Evolutionary conservation across 1,139 yeast genomes (phyloP), one percentile per base, ranked within the genome.

Genomic region (Pichia terricola): DNA sequence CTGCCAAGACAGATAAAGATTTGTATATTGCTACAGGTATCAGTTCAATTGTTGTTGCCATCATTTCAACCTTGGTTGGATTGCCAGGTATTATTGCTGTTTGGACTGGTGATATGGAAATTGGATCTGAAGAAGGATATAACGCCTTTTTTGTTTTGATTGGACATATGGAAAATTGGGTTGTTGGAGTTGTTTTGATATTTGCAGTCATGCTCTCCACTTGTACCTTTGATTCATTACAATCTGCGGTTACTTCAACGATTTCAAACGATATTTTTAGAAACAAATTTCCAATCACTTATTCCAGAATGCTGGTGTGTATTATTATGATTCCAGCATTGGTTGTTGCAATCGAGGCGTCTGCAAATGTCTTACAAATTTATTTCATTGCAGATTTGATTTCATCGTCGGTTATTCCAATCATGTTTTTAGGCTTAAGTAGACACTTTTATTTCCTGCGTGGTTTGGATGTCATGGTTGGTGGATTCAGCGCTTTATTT

Each of bases 321-420:
- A 42, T 84, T 4, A 75, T 86, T 45, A 85, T 88, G 77, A 76
- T 83, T 28, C 97, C 96, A 10, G 79, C 83, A 34, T 77, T 88
- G 43, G 88, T 86, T 28, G 84, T 88, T 50, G 95, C 96, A 1
- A 66, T 85, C 37, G 75, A 80, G 57, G 81, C 78, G 33, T 95
- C 95, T 3, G 76, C 87, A 46, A 81, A 85, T 59, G 83, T 89
- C 46, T 70, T 89, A 54, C 89, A 84, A 61, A 85, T 89, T 56
- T 89, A 83, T 63, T 73, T 89, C 60, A 88, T 89, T 67, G 94
- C 95, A 4, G 97, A 89, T 64, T 70, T 89, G 61, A 79, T 89
- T 32, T 83, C 95, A 25, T 78, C 95, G 9, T 82, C 95, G 9
- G 80, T 88, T 32, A 81, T 89, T 38, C 97, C 96, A 1, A 75